Conservation (phyloP, 139 green algal genomes). For the Edaphochlamys debaryana region DNA sequence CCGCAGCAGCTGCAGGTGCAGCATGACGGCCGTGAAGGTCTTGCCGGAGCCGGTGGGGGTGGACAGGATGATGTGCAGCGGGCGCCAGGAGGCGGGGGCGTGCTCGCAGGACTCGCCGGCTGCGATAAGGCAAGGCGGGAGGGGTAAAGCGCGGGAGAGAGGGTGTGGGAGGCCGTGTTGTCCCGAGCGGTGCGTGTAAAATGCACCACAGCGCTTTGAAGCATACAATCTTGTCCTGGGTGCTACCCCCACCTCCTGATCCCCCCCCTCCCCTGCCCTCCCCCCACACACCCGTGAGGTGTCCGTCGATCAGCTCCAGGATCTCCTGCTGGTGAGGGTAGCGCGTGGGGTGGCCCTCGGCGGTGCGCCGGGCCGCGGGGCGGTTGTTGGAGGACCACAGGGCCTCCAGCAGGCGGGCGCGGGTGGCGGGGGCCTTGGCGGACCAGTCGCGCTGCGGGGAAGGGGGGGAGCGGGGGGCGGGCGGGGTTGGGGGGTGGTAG, state of each 20-base stretch:
- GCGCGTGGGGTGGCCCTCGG: slow-evolving; percentile 26
- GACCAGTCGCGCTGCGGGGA: not conserved
- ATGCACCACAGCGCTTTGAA: too few relatives aligned
- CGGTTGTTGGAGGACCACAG: slow-evolving; percentile 43
- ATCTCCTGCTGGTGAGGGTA: slow-evolving; percentile 66
- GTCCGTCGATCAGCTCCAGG: slow-evolving; percentile 53
- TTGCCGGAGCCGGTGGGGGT: slow-evolving; percentile 63
- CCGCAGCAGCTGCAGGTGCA: slow-evolving; percentile 59
- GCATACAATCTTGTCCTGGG: too few relatives aligned
- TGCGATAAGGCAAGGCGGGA: not conserved
- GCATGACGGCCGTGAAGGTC: slow-evolving; percentile 67
- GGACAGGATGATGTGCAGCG: slow-evolving; percentile 59
- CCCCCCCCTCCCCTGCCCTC: too few relatives aligned
- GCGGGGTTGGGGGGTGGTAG: too few relatives aligned
- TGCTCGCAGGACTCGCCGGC: not conserved
- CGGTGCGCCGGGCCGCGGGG: not conserved
- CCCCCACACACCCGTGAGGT: slow-evolving; percentile 30
- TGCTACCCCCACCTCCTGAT: too few relatives aligned
- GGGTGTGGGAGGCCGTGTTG: not conserved
- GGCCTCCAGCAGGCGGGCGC: not conserved
- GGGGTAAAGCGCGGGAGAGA: not conserved
- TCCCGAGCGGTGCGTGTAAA: too few relatives aligned
- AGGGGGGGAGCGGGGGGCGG: not conserved
- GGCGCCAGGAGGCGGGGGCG: not conserved
- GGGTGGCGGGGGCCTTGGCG: not conserved